Evolutionary conservation across 345 rosid genomes (phyloP).

Genomic region (Populus tremula): DNA sequence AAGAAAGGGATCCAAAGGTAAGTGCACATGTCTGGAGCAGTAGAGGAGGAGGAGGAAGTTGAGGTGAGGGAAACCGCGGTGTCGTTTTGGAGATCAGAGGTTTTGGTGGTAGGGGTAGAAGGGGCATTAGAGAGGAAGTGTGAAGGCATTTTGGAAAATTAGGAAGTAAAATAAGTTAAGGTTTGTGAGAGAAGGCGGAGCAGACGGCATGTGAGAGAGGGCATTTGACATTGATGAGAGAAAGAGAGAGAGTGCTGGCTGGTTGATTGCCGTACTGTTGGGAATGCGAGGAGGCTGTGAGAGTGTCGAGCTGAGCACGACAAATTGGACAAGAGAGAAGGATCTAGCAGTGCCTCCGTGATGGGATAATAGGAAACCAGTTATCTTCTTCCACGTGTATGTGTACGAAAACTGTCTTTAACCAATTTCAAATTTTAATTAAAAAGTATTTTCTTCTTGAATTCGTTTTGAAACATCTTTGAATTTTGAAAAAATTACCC

Average conservation of each 20-base stretch:
- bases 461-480: no score
- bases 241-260: background rate
- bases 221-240: background rate
- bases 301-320: background rate
- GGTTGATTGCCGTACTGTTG: background rate
- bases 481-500: no score
- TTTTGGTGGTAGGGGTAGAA: constrained; percentile 6
- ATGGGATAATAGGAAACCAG: background rate
- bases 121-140: constrained; percentile 32
- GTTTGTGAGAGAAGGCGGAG: background rate
- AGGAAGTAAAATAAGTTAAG: background rate
- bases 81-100: constrained; percentile 28
- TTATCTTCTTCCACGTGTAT: background rate
- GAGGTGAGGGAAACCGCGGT: constrained; percentile 28
- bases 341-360: background rate
- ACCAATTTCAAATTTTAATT: no score
- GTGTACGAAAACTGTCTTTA: background rate
- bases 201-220: background rate
- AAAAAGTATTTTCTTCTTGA: no score
- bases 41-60: constrained; percentile 14
- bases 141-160: constrained; percentile 38
- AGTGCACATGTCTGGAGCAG: constrained; percentile 37
- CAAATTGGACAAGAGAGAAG: background rate
- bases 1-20: constrained; percentile 49
- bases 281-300: background rate